Evolutionary conservation across 2,329 filamentous ascomycete species (phyloP).

Genomic region (Phaeosphaeria sp.): DNA sequence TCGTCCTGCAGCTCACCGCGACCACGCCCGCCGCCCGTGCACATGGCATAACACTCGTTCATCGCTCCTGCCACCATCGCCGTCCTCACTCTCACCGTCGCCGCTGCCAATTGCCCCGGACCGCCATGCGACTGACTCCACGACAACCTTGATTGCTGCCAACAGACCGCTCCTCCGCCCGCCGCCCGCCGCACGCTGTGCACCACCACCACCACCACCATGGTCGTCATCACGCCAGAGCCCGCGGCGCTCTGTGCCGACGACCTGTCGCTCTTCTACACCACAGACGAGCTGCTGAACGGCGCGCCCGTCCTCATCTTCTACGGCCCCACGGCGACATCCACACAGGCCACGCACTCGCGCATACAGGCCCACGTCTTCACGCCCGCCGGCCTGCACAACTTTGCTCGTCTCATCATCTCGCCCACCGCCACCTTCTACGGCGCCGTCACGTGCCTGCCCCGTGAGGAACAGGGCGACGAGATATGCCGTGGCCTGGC

Average conservation of each 20-base stretch:
- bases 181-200: neutral
- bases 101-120: constrained; percentile 8
- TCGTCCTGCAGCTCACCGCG: constrained; percentile 2
- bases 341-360: constrained; percentile 87
- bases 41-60: constrained; percentile 14
- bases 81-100: constrained; percentile 4
- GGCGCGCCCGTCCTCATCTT: constrained; percentile 86
- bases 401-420: constrained; percentile 88
- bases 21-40: constrained; percentile 12
- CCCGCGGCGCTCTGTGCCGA: constrained; percentile 78
- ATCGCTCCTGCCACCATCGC: constrained; percentile 2
- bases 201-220: constrained; percentile 53
- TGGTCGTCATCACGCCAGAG: constrained; percentile 84
- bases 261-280: constrained; percentile 85
- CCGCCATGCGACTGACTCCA: constrained; percentile 28
- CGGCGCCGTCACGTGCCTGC: constrained; percentile 85
- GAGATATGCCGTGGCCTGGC: constrained; percentile 90
- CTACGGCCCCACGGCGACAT: constrained; percentile 88
- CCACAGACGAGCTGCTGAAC: constrained; percentile 82
- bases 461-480: constrained; percentile 93
- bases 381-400: constrained; percentile 85
- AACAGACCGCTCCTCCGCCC: neutral
- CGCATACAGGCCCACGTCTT: constrained; percentile 95
- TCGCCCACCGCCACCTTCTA: constrained; percentile 93
- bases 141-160: neutral